Percentiles rank a stretch among this genome's conserved stretches.
These are phyloP conservation scores for Scytalidium lignicola DNA, from an alignment of 2,329 filamentous ascomycete genomes.

Conservation along the genomic window DNA sequence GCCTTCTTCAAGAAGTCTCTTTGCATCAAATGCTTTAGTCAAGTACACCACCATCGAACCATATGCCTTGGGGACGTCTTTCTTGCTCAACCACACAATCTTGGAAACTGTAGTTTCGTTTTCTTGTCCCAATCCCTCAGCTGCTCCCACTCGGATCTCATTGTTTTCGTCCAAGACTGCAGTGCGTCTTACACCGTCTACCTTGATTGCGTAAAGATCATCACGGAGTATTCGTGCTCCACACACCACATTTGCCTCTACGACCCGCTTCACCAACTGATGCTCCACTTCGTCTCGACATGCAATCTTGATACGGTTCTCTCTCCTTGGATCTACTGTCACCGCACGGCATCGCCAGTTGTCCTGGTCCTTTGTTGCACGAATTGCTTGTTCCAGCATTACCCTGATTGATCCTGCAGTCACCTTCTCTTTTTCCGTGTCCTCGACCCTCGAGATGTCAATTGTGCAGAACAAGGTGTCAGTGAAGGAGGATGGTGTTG, in stretches of 20 bases:
- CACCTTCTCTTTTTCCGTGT: conserved; percentile 5
- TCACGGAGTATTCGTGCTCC: conserved; percentile 17
- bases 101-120: conserved; percentile 21
- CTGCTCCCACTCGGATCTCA: conserved; percentile 7
- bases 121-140: conserved; percentile 17
- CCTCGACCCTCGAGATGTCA: conserved; percentile 8
- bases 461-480: conserved; percentile 14
- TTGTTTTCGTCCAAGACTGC: conserved; percentile 17
- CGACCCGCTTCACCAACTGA: conserved; percentile 13
- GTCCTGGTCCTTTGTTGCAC: conserved; percentile 5
- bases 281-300: conserved; percentile 18
- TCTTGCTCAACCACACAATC: conserved; percentile 22
- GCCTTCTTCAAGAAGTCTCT: conserved; percentile 7
- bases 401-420: conserved; percentile 8
- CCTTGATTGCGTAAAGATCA: conserved; percentile 21
- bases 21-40: conserved; percentile 11
- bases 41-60: conserved; percentile 24
- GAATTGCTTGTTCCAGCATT: conserved; percentile 9
- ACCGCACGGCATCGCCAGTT: conserved; percentile 13
- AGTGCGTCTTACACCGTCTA: conserved; percentile 18
- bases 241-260: conserved; percentile 9
- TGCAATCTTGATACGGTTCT: conserved; percentile 11
- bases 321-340: conserved; percentile 11
- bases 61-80: conserved; percentile 16
- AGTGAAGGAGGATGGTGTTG: conserved; percentile 8